phyloP scores from a whole-genome alignment of 2,329 filamentous ascomycete species.

The Polychaeton citri region DNA sequence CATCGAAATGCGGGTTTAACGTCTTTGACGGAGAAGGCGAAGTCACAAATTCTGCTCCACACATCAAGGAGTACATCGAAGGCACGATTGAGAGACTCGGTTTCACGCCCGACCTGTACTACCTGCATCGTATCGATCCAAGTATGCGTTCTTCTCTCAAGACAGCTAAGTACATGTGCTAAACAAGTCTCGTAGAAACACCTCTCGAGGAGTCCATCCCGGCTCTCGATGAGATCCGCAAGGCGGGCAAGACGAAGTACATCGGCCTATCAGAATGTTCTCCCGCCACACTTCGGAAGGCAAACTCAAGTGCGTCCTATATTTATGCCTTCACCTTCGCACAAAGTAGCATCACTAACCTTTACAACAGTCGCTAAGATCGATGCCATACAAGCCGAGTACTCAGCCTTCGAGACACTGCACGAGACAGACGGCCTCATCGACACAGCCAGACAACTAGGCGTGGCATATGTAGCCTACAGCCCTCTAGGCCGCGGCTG shows the following conservation, averaged over 20 bases:
- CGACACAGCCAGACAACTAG: constrained; percentile 32
- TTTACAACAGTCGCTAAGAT: constrained; percentile 28
- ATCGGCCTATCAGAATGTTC: constrained; percentile 38
- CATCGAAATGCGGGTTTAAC: constrained; percentile 36
- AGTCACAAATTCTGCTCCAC: constrained; percentile 32
- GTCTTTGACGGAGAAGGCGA: constrained; percentile 16
- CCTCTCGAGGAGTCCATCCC: too few species aligned
- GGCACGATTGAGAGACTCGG: constrained; percentile 37
- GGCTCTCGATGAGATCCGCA: too few species aligned
- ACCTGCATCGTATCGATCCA: constrained; percentile 28
- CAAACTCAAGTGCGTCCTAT: constrained; percentile 18
- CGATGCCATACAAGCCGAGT: constrained; percentile 38
- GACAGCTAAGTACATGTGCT: constrained; percentile 36
- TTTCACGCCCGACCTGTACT: constrained; percentile 32
- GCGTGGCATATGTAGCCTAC: constrained; percentile 25
- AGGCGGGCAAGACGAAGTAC: too few species aligned
- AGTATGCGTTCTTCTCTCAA: constrained; percentile 28
- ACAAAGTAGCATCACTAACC: background rate
- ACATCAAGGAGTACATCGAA: constrained; percentile 37
- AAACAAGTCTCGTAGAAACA: too few species aligned
- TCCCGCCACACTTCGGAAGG: constrained; percentile 34
- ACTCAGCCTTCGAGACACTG: constrained; percentile 33
- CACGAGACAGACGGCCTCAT: constrained; percentile 32
- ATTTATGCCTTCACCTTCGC: too few species aligned
- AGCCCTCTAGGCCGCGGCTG: constrained; percentile 28